Evolutionary conservation across 768 basidiomycete species (phyloP), one percentile per base, ranked within the genome.

Genomic region (Lentinula guzmanii): DNA sequence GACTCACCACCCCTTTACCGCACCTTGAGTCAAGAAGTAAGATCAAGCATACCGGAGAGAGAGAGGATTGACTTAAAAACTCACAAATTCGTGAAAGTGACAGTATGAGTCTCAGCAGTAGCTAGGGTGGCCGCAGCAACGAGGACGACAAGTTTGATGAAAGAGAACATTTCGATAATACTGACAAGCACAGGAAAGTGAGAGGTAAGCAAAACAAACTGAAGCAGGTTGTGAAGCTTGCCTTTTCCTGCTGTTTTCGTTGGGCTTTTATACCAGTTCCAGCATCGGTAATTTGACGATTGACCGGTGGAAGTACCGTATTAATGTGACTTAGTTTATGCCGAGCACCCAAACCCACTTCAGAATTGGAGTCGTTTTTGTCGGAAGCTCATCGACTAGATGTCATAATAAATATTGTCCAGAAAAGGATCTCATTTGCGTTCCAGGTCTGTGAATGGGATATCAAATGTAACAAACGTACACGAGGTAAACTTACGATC

Each of bases 41-140:
- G 15, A 13, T 16, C 18, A 34, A 41, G 13, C 37, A 39, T 39
- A 13, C 37, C 37, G 5, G 37, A 8, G 37, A 13, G 37, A 39
- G 37, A 28, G 28, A 28, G 37, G 5, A 43, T 43, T n/a, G 5
- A 13, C 0, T 0, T 13, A 16, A 24, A 35, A 43, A 46, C 45
- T 58, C 18, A 58, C 56, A 21, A 2, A 46, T 60, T 60, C 9
- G 31, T 41, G 58, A 60, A 60, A 13, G 24, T 31, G 31, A 60
- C 58, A n/a, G 58, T 60, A 28, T 60, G 58, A 9, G 46, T 35
- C 58, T 60, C 48, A 51, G 58, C 58, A n/a, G 42, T 41, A 9
- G 3, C 41, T 16, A 48, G 4, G 15, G 21, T 24, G 43, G 35
- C 33, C 31, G 48, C 58, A 24, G 18, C 28, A 18, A 28, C 45